A percentile compares a stretch with the other conserved stretches of the same genome.
These are phyloP conservation scores for Populus pruinosa DNA, from an alignment of 345 rosid genomes.

Conservation along the genomic window DNA sequence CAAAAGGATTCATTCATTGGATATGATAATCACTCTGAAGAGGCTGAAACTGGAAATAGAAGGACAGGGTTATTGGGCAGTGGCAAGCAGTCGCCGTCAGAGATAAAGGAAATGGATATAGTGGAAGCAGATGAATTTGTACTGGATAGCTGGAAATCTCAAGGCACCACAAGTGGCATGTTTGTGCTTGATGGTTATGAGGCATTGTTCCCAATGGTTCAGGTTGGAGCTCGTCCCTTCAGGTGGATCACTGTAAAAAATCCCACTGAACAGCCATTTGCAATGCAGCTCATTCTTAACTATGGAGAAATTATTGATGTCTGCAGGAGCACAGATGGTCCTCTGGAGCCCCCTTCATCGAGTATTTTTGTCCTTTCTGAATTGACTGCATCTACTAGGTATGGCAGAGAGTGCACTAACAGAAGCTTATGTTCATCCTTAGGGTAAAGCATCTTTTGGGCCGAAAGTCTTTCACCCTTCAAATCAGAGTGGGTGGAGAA, in stretches of 20 bases:
- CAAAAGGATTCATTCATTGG: slow-evolving; percentile 33
- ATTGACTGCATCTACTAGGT: slow-evolving; percentile 18
- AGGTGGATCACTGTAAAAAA: slow-evolving; percentile 63
- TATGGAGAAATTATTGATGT: slow-evolving; percentile 53
- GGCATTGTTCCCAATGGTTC: slow-evolving; percentile 45
- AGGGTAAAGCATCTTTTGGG: slow-evolving; percentile 50
- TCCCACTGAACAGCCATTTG: slow-evolving; percentile 59
- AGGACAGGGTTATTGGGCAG: slow-evolving; percentile 27
- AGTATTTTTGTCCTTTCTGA: slow-evolving; percentile 22
- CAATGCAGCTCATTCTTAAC: slow-evolving; percentile 69
- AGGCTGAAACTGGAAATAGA: slow-evolving; percentile 16
- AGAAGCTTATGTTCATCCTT: slow-evolving; percentile 56
- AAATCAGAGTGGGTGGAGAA: slow-evolving; percentile 59
- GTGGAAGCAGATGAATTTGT: slow-evolving; percentile 50
- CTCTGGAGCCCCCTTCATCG: slow-evolving; percentile 24
- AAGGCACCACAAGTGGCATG: slow-evolving; percentile 37
- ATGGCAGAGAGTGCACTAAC: slow-evolving; percentile 42
- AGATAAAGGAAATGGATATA: slow-evolving; percentile 38
- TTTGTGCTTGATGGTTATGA: slow-evolving; percentile 54
- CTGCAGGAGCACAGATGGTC: slow-evolving; percentile 40
- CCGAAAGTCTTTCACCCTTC: slow-evolving; percentile 65
- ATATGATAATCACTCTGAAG: slow-evolving; percentile 16
- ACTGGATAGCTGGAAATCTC: slow-evolving; percentile 59
- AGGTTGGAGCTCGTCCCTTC: slow-evolving; percentile 42
- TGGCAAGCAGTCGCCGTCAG: slow-evolving; percentile 20